These are phyloP conservation scores for Musa itinerans DNA, from an alignment of 176 grass and related monocot species.

Conservation along the genomic window DNA sequence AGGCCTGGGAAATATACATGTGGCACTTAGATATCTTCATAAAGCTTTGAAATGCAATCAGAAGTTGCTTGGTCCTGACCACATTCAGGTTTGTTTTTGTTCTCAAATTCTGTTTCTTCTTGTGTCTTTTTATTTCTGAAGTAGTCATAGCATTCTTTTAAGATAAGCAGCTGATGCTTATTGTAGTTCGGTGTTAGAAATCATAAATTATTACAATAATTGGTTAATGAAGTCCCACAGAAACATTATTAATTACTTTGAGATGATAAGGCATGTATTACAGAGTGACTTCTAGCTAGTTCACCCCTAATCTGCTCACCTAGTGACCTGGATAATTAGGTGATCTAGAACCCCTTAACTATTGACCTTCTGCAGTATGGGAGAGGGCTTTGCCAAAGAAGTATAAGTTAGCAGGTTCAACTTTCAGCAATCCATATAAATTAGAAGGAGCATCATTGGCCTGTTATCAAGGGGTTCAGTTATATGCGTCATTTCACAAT, in stretches of 20 bases:
- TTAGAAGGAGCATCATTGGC: no score
- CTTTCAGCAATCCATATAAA: no score
- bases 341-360: no score
- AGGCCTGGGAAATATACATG: conserved; percentile 98
- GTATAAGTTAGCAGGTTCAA: no score
- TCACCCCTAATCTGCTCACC: not conserved
- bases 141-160: not conserved
- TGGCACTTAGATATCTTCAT: conserved; percentile 97
- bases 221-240: not conserved
- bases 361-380: no score
- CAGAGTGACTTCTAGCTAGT: not conserved
- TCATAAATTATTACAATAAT: not conserved
- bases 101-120: not conserved
- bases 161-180: not conserved
- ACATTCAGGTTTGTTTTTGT: conserved; percentile 70
- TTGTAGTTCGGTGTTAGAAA: not conserved
- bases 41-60: conserved; percentile 99
- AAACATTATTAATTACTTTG: not conserved
- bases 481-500: no score
- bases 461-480: no score
- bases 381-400: no score
- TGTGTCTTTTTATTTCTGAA: conserved; percentile 1
- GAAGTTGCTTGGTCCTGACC: conserved; percentile 89
- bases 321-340: not conserved
- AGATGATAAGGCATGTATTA: not conserved